Evolutionary conservation across 495 filamentous ascomycete genomes (phyloP), one percentile per base, ranked within the genome.

Genomic region (Echria macrotheca): DNA sequence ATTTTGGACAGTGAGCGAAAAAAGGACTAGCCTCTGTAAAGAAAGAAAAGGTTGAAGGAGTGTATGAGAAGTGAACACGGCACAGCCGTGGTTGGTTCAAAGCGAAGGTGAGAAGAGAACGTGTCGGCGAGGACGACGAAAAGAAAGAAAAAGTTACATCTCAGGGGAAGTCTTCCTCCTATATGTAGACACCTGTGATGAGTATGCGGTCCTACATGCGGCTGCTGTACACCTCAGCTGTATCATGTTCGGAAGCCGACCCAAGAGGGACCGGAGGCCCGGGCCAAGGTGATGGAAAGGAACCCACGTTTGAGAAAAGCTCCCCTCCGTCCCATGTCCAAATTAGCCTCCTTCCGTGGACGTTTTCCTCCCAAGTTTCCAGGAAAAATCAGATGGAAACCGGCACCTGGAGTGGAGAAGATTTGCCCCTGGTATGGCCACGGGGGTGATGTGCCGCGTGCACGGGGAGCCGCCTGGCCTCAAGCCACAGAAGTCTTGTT

Each of bases 391-490:
- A 12, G 28, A 31, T 31, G 28, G 12, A 31, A 12, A 31, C n/a
- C n/a, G n/a, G n/a, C n/a, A n/a, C n/a, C n/a, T n/a, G n/a, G n/a
- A n/a, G n/a, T n/a, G n/a, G 2, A 41, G n/a, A 41, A 41, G 4
- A 5, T 12, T 5, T 21, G 5, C 4, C 21, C n/a, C n/a, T n/a
- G n/a, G n/a, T n/a, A n/a, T n/a, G n/a, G 33, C 18, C 4, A 31
- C 18, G 22, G 23, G 25, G 14, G 15, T 12, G 28, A 31, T 19
- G n/a, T 36, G 29, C 28, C 11, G 31, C 18, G 43, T 15, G 44
- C 44, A 46, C 44, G 44, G 44, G 44, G 44, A 46, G 44, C 44
- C 44, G 44, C 44, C 44, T 19, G 24, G n/a, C n/a, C n/a, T 17
- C 24, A 28, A 24, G 44, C 44, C 44, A 46, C 31, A 46, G 29